These are phyloP conservation scores for Globisporangium heterothallicum DNA, from an alignment of 352 stramenopile genomes.

Conservation along the genomic window DNA sequence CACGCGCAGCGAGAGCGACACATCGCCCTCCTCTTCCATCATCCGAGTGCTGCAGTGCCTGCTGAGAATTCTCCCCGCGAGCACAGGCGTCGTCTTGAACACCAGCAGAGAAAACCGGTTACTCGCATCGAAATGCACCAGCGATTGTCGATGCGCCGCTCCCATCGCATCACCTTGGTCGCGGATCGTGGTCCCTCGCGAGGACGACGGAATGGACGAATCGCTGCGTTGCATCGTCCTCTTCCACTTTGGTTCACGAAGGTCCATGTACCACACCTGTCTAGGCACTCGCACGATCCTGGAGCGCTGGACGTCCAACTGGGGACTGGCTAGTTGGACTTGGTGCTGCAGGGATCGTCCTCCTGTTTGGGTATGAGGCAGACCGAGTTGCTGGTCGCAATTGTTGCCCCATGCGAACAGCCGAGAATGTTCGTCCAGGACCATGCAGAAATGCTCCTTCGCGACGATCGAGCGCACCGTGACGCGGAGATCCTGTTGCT, in stretches of 20 bases:
- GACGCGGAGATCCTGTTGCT: conserved; percentile 26
- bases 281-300: conserved; percentile 17
- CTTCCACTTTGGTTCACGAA: conserved; percentile 15
- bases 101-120: conserved; percentile 42
- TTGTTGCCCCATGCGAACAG: conserved; percentile 57
- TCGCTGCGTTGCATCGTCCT: no score
- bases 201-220: no score
- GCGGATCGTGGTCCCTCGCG: conserved; percentile 22
- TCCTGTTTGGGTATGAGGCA: not conserved
- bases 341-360: not conserved
- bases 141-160: conserved; percentile 12
- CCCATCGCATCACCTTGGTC: conserved; percentile 22
- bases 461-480: conserved; percentile 28
- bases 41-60: no score
- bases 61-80: not conserved
- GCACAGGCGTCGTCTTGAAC: conserved; percentile 33
- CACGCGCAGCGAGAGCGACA: no score
- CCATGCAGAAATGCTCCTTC: conserved; percentile 25
- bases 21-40: no score
- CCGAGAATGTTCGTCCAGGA: conserved; percentile 38
- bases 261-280: conserved; percentile 41
- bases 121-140: conserved; percentile 34
- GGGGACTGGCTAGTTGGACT: conserved; percentile 2
- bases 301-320: no score
- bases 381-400: conserved; percentile 27